Base-by-base conservation (phyloP, 139 green algal species). In the Chlamydomonas sp. region DNA sequence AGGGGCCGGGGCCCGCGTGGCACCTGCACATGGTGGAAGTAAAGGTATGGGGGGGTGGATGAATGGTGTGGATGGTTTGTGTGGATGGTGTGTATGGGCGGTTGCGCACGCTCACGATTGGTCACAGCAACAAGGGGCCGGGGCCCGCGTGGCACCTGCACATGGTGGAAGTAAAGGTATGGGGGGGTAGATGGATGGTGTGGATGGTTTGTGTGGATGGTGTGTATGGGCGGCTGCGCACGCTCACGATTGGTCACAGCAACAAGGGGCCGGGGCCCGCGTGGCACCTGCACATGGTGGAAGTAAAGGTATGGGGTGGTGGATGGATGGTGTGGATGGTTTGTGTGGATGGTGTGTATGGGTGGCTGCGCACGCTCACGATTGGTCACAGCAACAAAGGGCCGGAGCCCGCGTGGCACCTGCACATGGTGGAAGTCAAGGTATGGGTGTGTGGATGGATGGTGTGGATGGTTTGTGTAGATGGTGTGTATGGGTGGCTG, bases 211-310 rank as follows among this genome's bases (percentile, higher is more conserved):
- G n/a, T n/a, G n/a, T n/a, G n/a, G n/a, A n/a, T n/a, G n/a, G n/a
- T n/a, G n/a, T n/a, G n/a, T n/a, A n/a, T n/a, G 87, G 87, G 3
- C 31, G 65, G 38, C 34, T 90, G 34, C 64, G 73, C 2, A 66
- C 70, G 35, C 68, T 94, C 58, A 75, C 70, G 0, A 78, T 94
- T 24, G 81, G 81, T 0, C 83, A 92, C 72, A 81, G 89, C 73
- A 77, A 79, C 64, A 77, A 36, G 26, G 72, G 73, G 22, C 66
- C 35, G 58, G 73, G 78, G 4, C 72, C 83, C 1, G 65, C 70
- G 33, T 89, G 83, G 83, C 73, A 86, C 77, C 65, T 89, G 61
- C 50, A 79, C 20, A 67, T 82, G 70, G 81, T 83, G 35, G 76
- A 87, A 68, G 81, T 89, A 49, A 47, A 69, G 36, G 73, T 65